These are phyloP conservation scores for Neonectria punicea DNA, from an alignment of 2,329 filamentous ascomycete genomes.

Conservation along the genomic window DNA sequence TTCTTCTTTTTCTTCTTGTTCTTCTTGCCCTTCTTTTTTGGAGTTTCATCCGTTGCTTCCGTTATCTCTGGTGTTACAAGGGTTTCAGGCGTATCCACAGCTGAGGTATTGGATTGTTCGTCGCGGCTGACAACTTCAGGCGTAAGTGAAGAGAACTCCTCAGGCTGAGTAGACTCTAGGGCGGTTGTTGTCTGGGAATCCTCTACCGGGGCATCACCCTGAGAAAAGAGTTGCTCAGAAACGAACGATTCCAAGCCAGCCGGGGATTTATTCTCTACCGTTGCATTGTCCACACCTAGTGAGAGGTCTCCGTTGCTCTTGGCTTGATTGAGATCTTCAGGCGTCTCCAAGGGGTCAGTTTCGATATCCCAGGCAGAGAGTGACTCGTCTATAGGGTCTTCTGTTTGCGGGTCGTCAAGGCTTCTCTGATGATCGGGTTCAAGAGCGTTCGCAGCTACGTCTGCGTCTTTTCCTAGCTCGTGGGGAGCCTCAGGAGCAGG, in stretches of 20 bases:
- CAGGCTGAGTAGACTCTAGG: constrained; percentile 38
- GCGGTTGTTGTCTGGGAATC: constrained; percentile 39
- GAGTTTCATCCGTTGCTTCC: constrained; percentile 25
- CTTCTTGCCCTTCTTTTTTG: constrained; percentile 48
- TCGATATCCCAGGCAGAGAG: constrained; percentile 21
- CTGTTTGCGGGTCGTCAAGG: not conserved
- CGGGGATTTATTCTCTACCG: constrained; percentile 8
- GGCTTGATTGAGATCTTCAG: not conserved
- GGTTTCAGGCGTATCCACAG: constrained; percentile 5
- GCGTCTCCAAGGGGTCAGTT: constrained; percentile 2
- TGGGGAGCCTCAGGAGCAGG: not conserved
- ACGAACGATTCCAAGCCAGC: constrained; percentile 35
- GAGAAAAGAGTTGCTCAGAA: constrained; percentile 48
- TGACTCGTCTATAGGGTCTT: constrained; percentile 5
- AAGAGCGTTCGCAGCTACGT: not conserved
- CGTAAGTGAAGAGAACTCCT: constrained; percentile 23
- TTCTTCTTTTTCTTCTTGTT: constrained; percentile 48
- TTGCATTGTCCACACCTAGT: constrained; percentile 1
- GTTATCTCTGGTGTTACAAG: constrained; percentile 2
- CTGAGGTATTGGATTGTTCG: not conserved
- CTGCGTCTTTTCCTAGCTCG: not conserved
- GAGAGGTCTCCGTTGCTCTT: not conserved
- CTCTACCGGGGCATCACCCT: constrained; percentile 41
- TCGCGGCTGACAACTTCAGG: constrained; percentile 10
- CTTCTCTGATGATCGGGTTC: not conserved